Conservation (phyloP, 495 filamentous ascomycete genomes). For the Lindgomyces ingoldianus region DNA sequence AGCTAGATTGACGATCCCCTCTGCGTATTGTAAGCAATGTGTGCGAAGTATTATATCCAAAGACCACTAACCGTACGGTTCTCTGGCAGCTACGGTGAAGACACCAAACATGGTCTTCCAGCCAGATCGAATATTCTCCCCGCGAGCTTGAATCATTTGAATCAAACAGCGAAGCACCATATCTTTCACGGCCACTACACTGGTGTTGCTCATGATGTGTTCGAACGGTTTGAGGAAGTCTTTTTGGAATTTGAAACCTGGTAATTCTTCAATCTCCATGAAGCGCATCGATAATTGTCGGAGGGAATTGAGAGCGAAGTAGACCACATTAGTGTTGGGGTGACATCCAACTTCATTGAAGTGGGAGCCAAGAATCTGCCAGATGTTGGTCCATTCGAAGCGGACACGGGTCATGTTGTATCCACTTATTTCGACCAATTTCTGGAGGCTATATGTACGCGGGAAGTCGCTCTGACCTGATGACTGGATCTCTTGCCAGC, state of each 20-base stretch:
- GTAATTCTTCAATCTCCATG: conserved; percentile 95
- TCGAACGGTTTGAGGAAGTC: conserved; percentile 98
- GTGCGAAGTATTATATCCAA: too few relatives aligned
- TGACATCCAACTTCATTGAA: conserved; percentile 98
- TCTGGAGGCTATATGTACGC: conserved; percentile 93
- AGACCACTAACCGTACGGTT: conserved; percentile 69
- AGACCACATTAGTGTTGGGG: conserved; percentile 90
- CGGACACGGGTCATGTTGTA: conserved; percentile 99
- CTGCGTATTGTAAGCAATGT: conserved; percentile 51
- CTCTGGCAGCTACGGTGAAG: conserved; percentile 90
- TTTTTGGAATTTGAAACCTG: conserved; percentile 99
- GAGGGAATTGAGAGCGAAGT: conserved; percentile 93
- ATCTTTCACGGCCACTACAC: conserved; percentile 87
- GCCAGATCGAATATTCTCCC: conserved; percentile 92
- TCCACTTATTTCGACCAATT: conserved; percentile 96
- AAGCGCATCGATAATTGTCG: conserved; percentile 97
- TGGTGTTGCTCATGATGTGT: conserved; percentile 92
- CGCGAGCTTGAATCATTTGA: conserved; percentile 97
- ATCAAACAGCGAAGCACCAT: conserved; percentile 97
- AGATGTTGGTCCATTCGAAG: conserved; percentile 97
- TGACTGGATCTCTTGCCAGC: conserved; percentile 98
- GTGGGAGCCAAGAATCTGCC: conserved; percentile 92
- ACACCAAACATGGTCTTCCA: conserved; percentile 99
- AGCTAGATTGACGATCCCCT: conserved; percentile 92
- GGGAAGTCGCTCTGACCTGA: conserved; percentile 94